phyloP scores from a whole-genome alignment of 2,329 filamentous ascomycete genomes.

The Ceratocystis albifundus region DNA sequence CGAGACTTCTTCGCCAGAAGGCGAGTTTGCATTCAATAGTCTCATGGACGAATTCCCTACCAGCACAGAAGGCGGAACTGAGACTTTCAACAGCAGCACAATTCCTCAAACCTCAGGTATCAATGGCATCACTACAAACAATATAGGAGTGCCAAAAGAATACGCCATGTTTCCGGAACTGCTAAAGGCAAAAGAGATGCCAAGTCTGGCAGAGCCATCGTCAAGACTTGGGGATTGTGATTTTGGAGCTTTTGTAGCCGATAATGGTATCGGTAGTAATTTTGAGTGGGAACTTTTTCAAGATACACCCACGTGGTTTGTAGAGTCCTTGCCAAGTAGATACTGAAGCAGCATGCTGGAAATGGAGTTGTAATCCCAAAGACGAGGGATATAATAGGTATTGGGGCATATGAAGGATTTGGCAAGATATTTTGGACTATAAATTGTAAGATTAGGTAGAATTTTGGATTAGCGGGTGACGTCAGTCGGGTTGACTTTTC shows the following conservation, averaged over 20 bases:
- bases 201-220: background rate
- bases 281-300: conserved; percentile 7
- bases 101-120: background rate
- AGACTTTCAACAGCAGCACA: background rate
- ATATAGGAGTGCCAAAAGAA: background rate
- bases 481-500: background rate
- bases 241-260: conserved; percentile 19
- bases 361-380: background rate
- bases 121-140: background rate
- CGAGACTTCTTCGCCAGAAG: background rate
- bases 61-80: background rate
- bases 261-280: conserved; percentile 16
- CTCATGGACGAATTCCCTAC: conserved; percentile 12
- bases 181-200: background rate
- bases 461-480: background rate
- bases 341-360: background rate
- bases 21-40: conserved; percentile 10
- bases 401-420: no score
- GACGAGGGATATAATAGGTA: background rate
- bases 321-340: background rate
- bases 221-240: background rate
- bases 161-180: background rate
- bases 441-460: background rate
- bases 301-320: conserved; percentile 4
- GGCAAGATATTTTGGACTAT: background rate